These are phyloP conservation scores for Cryptococcus maquisensis DNA, from an alignment of 1,284 basidiomycete species.

Conservation along the genomic window DNA sequence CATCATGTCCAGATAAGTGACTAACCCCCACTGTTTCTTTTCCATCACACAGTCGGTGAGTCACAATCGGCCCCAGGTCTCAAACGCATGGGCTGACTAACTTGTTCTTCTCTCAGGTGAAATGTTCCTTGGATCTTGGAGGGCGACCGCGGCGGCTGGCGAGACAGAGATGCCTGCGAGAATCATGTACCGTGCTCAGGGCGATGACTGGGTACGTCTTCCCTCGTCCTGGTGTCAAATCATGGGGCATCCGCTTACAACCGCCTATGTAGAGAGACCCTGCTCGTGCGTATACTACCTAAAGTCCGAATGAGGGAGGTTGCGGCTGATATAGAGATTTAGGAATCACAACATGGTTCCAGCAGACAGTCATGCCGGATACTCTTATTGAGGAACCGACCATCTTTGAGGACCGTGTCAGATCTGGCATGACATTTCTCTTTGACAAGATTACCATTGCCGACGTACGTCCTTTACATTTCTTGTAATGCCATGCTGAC, in stretches of 20 bases:
- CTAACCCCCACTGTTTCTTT: not conserved
- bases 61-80: not conserved
- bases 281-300: conserved; percentile 9
- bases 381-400: conserved; percentile 24
- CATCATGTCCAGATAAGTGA: not conserved
- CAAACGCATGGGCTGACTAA: not conserved
- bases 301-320: not conserved
- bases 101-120: conserved; percentile 20
- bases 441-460: conserved; percentile 31
- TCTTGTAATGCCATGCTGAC: not conserved
- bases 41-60: not conserved
- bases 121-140: conserved; percentile 34
- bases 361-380: conserved; percentile 26
- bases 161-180: conserved; percentile 21
- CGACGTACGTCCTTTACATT: conserved; percentile 19
- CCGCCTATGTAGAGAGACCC: conserved; percentile 12
- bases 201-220: conserved; percentile 28
- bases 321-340: not conserved
- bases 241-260: not conserved
- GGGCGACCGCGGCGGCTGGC: conserved; percentile 22
- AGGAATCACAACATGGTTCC: conserved; percentile 33
- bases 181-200: conserved; percentile 24
- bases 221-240: not conserved
- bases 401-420: conserved; percentile 21
- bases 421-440: conserved; percentile 18